These are phyloP conservation scores for Cercophora sp. DNA, from an alignment of 495 filamentous ascomycete species.

Conservation along the genomic window DNA sequence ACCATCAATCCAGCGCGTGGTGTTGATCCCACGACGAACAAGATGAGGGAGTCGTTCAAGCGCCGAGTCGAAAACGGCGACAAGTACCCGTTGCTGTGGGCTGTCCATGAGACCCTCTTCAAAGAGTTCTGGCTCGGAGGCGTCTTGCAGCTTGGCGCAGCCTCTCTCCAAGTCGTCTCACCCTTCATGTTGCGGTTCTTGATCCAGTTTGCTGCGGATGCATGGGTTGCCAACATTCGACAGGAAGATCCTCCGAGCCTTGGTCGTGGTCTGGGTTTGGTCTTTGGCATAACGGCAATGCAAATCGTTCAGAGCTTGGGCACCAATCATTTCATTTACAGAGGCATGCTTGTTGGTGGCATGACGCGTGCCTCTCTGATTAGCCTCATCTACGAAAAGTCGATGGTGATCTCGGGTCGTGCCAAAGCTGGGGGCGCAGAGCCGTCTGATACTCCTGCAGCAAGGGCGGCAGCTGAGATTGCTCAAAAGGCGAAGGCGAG, in stretches of 20 bases:
- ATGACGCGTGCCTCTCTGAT: conserved; percentile 72
- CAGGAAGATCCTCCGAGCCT: conserved; percentile 55
- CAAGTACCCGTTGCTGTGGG: conserved; percentile 71
- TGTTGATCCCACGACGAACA: conserved; percentile 62
- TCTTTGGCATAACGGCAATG: conserved; percentile 71
- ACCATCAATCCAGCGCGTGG: conserved; percentile 73
- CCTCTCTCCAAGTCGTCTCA: conserved; percentile 67
- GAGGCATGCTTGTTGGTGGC: conserved; percentile 74
- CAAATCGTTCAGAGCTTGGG: conserved; percentile 68
- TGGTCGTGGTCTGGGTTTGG: conserved; percentile 66
- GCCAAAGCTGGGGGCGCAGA: conserved; percentile 64
- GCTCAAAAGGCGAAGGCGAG: conserved; percentile 35
- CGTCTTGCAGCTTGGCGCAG: conserved; percentile 66
- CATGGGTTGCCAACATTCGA: conserved; percentile 57
- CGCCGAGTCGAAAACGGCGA: conserved; percentile 60
- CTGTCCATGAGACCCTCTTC: conserved; percentile 83
- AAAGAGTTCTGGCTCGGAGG: conserved; percentile 82
- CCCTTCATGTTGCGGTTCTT: conserved; percentile 71
- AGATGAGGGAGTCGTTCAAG: conserved; percentile 63
- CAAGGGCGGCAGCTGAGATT: conserved; percentile 30
- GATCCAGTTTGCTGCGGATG: conserved; percentile 74
- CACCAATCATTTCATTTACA: conserved; percentile 78
- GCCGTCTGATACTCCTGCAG: conserved; percentile 30
- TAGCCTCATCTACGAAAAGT: conserved; percentile 72
- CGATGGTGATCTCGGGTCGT: conserved; percentile 73